Evolutionary conservation across 2,329 filamentous ascomycete genomes (phyloP).

Genomic region (Chaetomiaceae sp.): DNA sequence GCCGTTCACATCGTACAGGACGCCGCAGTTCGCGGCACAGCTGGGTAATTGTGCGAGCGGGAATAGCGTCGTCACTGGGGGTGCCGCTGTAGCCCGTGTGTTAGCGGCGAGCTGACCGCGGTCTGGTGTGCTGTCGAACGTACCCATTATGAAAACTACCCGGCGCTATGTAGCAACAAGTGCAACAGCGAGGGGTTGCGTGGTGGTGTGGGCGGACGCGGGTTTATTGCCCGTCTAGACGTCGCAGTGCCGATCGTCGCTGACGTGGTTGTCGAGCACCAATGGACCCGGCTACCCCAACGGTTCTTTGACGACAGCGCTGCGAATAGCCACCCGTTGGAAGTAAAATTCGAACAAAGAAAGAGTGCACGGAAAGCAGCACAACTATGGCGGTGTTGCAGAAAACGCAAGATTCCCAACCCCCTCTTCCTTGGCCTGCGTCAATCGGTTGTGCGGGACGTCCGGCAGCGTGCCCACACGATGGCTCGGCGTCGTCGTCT

Average conservation of each 20-base stretch:
- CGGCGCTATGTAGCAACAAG: background rate
- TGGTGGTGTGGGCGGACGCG: background rate
- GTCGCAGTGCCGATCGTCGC: background rate
- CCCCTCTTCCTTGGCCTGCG: too few species aligned
- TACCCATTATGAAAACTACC: slow-evolving; percentile 9
- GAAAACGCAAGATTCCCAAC: background rate
- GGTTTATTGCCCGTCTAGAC: background rate
- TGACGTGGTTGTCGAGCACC: background rate
- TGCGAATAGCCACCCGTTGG: background rate
- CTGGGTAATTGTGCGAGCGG: slow-evolving; percentile 54
- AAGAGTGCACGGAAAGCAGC: background rate
- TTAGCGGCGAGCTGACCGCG: background rate
- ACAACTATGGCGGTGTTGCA: background rate
- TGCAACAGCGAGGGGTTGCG: background rate
- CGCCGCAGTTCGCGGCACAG: slow-evolving; percentile 54
- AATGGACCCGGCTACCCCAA: background rate
- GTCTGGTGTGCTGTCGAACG: background rate
- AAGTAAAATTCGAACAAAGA: background rate
- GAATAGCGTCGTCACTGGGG: slow-evolving; percentile 49
- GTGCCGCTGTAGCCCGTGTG: slow-evolving; percentile 2
- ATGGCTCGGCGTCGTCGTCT: too few species aligned
- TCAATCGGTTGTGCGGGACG: background rate
- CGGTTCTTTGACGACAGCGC: background rate
- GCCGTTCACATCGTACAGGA: slow-evolving; percentile 63
- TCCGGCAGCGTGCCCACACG: background rate